Evolutionary conservation across 257 asterid species (phyloP), one percentile per base, ranked within the genome.

Genomic region (Ligustrum vulgare): DNA sequence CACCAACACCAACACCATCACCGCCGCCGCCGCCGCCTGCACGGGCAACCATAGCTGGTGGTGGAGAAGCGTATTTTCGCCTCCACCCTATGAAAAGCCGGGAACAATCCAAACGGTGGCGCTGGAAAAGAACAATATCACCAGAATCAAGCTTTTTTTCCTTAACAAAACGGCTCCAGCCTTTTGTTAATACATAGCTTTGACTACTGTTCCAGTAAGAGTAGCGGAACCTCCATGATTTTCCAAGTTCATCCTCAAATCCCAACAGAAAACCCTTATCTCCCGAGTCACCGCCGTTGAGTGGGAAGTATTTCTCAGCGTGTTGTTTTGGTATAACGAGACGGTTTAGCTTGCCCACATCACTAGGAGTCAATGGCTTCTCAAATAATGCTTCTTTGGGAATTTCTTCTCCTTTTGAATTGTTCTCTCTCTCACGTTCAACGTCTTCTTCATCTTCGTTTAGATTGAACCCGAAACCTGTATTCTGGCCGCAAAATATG

Each of bases 1-100:
- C n/a, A 34, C 75, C 39, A 18, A 89, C 78, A 20, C 39, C 1
- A 18, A 89, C 76, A 16, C 39, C 1, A 5, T 8, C 35, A 33
- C 35, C 35, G 5, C 35, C 36, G 3, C 4, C 37, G 9, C 45
- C 45, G 45, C 3, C 45, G 10, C 45, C 45, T 2, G 22, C 75
- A 3, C 75, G 75, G 37, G 35, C 74, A 64, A 51, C 39, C 25
- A 72, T 63, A 1, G 68, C 11, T 18, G 75, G 72, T 51, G 15
- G 47, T 39, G 31, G 75, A 31, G 37, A 36, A 5, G 82, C 20
- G 35, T 13, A 79, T 2, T 97, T 88, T 80, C 90, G 82, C 81
- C 95, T 80, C 97, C 97, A 92, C 0, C 92, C 97, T 12, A 94
- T 94, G 75, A 90, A 94, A 49, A 92, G 69, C 43, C 96, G 86